These are phyloP conservation scores for Prunus mira DNA, from an alignment of 306 rosid species.

Conservation along the genomic window DNA sequence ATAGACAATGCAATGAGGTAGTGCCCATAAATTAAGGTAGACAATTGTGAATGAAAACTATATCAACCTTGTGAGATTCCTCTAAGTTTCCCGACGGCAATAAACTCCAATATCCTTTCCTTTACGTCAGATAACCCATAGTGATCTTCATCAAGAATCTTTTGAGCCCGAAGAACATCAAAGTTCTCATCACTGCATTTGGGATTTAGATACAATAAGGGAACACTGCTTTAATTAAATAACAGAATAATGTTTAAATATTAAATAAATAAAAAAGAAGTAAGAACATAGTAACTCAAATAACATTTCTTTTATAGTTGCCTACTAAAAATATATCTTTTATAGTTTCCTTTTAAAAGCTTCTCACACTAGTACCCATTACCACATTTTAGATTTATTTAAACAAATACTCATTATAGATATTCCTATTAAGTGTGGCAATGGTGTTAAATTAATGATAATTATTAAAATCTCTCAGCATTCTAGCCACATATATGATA, in stretches of 20 bases:
- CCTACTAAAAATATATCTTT: background rate
- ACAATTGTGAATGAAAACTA: slow-evolving; percentile 14
- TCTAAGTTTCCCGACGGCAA: slow-evolving; percentile 96
- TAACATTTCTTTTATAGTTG: background rate
- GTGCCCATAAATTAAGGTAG: background rate
- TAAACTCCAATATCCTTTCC: slow-evolving; percentile 95
- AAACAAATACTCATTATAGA: background rate
- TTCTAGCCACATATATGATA: background rate
- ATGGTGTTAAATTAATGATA: background rate
- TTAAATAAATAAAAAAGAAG: background rate
- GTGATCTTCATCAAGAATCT: slow-evolving; percentile 97
- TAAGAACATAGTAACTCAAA: background rate
- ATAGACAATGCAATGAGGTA: background rate
- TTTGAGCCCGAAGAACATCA: slow-evolving; percentile 82
- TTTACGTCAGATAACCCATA: slow-evolving; percentile 95
- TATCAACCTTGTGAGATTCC: slow-evolving; percentile 87
- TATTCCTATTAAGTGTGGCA: background rate
- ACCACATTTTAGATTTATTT: background rate
- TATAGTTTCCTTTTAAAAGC: background rate
- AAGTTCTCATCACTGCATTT: slow-evolving; percentile 89
- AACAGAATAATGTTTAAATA: background rate
- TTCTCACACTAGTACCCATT: background rate
- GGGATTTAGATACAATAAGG: background rate
- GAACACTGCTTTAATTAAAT: background rate
- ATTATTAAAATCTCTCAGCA: background rate